Percentiles rank a stretch among this genome's conserved stretches.
Conservation (phyloP, 768 basidiomycete species). For the Xanthoconium purpureum region DNA sequence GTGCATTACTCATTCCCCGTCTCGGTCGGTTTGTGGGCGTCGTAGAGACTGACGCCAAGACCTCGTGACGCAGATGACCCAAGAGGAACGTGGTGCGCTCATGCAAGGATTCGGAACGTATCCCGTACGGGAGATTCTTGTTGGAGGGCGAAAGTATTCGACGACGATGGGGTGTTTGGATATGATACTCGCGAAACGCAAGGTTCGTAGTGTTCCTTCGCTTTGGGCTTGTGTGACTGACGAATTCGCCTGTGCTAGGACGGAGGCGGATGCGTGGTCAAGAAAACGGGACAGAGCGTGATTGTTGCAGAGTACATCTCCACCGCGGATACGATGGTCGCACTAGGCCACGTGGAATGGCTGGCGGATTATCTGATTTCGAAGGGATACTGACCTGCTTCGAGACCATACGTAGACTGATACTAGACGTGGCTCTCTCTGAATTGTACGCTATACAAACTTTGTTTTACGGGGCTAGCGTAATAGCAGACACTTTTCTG, state of each 20-base stretch:
- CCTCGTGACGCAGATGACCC: conserved; percentile 17
- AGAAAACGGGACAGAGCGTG: conserved; percentile 25
- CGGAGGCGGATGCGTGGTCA: conserved; percentile 25
- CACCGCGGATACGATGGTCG: conserved; percentile 1
- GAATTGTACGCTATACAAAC: background rate
- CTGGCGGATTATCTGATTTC: conserved; percentile 25
- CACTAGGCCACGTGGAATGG: conserved; percentile 20
- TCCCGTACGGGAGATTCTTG: conserved; percentile 22
- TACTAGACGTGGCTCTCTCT: background rate
- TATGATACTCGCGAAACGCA: conserved; percentile 24
- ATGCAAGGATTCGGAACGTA: conserved; percentile 16
- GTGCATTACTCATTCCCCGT: conserved; percentile 9
- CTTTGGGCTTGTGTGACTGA: background rate
- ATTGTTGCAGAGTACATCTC: conserved; percentile 24
- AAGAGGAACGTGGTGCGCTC: conserved; percentile 19
- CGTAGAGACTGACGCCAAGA: too few relatives aligned
- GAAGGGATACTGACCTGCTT: conserved; percentile 15
- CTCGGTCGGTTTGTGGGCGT: too few relatives aligned
- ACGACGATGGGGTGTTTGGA: conserved; percentile 30
- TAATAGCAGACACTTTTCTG: background rate
- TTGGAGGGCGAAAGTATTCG: conserved; percentile 21
- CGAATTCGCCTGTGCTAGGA: conserved; percentile 1
- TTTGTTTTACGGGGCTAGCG: background rate
- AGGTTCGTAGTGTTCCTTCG: background rate
- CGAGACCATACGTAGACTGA: conserved; percentile 5